A percentile compares a stretch with the other conserved stretches of the same genome.
Conservation (phyloP, 768 basidiomycete genomes). For the Amanita rubescens region DNA sequence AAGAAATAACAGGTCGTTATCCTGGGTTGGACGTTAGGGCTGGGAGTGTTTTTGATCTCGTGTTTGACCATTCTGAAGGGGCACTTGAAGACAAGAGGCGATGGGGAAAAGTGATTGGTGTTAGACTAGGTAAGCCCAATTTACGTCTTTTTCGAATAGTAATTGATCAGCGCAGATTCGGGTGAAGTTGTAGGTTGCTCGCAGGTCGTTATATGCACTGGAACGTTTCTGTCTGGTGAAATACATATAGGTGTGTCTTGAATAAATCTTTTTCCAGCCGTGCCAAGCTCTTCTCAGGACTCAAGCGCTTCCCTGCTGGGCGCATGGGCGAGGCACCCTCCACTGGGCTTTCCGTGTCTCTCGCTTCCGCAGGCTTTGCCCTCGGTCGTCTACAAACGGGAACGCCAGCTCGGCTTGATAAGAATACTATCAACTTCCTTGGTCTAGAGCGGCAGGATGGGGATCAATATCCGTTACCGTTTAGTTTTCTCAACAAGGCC, state of each 20-base stretch:
- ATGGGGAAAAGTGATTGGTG: slow-evolving; percentile 56
- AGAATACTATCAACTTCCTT: slow-evolving; percentile 61
- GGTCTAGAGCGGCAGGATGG: slow-evolving; percentile 58
- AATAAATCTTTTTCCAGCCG: background rate
- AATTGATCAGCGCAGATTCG: slow-evolving; percentile 38
- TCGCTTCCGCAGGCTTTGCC: slow-evolving; percentile 68
- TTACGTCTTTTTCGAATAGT: background rate
- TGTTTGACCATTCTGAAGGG: slow-evolving; percentile 41
- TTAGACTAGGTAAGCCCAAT: slow-evolving; percentile 48
- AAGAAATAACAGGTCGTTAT: slow-evolving; percentile 55
- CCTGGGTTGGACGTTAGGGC: slow-evolving; percentile 62
- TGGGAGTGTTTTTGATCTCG: slow-evolving; percentile 73
- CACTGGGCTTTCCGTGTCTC: slow-evolving; percentile 67
- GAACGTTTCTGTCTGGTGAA: slow-evolving; percentile 87
- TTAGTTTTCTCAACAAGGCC: slow-evolving; percentile 62
- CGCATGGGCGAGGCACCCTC: slow-evolving; percentile 67
- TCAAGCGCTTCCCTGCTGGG: slow-evolving; percentile 72
- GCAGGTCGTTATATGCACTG: slow-evolving; percentile 83
- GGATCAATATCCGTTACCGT: slow-evolving; percentile 58
- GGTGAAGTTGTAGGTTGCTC: slow-evolving; percentile 72
- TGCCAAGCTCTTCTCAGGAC: slow-evolving; percentile 32
- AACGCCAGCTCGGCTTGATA: slow-evolving; percentile 76
- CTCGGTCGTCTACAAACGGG: slow-evolving; percentile 82
- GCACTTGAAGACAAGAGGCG: slow-evolving; percentile 18
- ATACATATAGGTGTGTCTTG: slow-evolving; percentile 68